Evolutionary conservation across 176 grass and related monocot species (phyloP).

Genomic region (Lolium perenne): DNA sequence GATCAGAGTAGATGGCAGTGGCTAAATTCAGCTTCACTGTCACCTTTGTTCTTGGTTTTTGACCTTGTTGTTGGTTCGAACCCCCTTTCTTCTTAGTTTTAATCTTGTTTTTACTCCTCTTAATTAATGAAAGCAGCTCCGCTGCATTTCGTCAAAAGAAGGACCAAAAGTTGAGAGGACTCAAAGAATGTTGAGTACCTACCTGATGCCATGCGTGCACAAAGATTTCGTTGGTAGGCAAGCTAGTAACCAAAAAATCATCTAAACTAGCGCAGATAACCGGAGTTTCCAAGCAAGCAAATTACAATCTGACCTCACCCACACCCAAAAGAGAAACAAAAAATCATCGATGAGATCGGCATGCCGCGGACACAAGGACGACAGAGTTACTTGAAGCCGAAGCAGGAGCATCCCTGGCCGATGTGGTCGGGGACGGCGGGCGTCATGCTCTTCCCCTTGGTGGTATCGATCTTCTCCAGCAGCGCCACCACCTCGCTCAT

Average conservation of each 20-base stretch:
- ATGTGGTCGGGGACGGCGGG: conserved; percentile 37
- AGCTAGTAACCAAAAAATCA: not conserved
- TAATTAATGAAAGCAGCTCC: too few species aligned
- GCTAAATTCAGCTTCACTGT: too few species aligned
- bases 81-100: too few species aligned
- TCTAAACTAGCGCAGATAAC: not conserved
- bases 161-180: not conserved
- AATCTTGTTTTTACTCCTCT: too few species aligned
- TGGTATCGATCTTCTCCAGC: conserved; percentile 68
- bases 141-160: too few species aligned
- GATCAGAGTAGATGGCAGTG: too few species aligned
- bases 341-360: not conserved
- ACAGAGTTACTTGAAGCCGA: conserved; percentile 26
- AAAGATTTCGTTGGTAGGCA: not conserved
- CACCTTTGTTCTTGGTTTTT: too few species aligned
- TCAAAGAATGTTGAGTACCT: not conserved
- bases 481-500: conserved; percentile 80
- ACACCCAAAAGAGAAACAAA: not conserved
- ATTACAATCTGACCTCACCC: conserved; percentile 18
- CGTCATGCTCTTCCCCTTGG: conserved; percentile 65
- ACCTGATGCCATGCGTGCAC: not conserved
- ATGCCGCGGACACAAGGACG: not conserved
- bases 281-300: not conserved
- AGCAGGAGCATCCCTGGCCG: conserved; percentile 59
- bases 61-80: too few species aligned